Conservation (phyloP, 1,284 basidiomycete species). For the Lentinula novae-zelandiae region DNA sequence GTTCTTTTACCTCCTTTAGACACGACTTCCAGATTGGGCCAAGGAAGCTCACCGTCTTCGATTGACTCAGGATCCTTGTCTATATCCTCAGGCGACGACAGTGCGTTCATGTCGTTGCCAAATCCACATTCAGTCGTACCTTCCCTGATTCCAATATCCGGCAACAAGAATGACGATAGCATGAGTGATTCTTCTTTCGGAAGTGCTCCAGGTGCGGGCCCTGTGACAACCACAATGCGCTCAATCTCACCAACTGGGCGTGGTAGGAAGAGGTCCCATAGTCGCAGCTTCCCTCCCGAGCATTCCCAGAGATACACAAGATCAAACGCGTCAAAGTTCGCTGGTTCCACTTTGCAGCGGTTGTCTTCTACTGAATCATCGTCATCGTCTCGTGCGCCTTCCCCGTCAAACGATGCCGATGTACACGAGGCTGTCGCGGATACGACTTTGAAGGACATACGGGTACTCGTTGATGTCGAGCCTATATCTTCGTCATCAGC, state of each 20-base stretch:
- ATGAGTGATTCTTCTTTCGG: constrained; percentile 4
- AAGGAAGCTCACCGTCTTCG: constrained; percentile 16
- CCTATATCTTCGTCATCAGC: background rate
- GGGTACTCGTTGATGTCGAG: background rate
- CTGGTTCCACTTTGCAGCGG: background rate
- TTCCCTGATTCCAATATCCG: background rate
- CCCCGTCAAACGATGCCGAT: background rate
- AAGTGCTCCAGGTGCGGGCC: background rate
- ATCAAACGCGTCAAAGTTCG: background rate
- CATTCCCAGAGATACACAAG: background rate
- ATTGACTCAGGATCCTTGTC: constrained; percentile 30
- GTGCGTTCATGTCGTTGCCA: background rate
- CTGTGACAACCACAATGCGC: background rate
- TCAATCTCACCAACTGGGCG: background rate
- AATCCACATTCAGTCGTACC: background rate
- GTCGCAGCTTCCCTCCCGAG: constrained; percentile 7
- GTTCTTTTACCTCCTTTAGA: background rate
- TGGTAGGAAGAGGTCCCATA: constrained; percentile 9
- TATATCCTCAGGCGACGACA: constrained; percentile 1
- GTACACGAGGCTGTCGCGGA: background rate
- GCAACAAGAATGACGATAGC: background rate
- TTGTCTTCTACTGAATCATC: background rate
- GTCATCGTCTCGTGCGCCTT: background rate
- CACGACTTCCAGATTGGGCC: background rate
- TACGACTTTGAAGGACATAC: background rate